Evolutionary conservation across 768 basidiomycete species (phyloP).

Genomic region (Crepidotus variabilis): DNA sequence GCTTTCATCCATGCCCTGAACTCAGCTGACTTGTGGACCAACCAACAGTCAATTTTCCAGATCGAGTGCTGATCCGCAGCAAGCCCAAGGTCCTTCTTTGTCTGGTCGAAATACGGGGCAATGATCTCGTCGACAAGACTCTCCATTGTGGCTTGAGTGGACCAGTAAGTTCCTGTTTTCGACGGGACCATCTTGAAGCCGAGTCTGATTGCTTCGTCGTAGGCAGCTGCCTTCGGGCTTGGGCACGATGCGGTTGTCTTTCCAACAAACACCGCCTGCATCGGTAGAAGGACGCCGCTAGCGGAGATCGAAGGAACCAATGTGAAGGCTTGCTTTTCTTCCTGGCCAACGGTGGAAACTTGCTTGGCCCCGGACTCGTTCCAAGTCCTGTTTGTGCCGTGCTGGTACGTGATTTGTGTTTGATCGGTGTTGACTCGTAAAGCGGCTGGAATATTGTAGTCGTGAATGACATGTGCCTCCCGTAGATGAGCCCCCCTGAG

Average conservation of each 20-base stretch:
- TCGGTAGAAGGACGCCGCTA: constrained; percentile 27
- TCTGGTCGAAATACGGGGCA: constrained; percentile 23
- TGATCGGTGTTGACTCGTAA: constrained; percentile 34
- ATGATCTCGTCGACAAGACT: constrained; percentile 25
- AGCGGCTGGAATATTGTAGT: constrained; percentile 20
- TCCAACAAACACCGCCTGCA: constrained; percentile 35
- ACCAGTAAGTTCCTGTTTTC: constrained; percentile 20
- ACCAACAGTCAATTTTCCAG: constrained; percentile 31
- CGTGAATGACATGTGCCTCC: constrained; percentile 19
- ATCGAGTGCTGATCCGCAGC: constrained; percentile 18
- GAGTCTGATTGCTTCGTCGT: constrained; percentile 16
- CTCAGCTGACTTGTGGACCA: constrained; percentile 30
- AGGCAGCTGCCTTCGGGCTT: neutral
- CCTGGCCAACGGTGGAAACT: constrained; percentile 26
- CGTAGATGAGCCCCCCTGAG: constrained; percentile 15
- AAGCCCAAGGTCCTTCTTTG: constrained; percentile 13
- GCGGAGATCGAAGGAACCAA: constrained; percentile 27
- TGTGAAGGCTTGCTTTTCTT: constrained; percentile 41
- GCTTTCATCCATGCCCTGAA: constrained; percentile 31
- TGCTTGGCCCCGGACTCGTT: constrained; percentile 27
- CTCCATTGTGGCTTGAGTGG: constrained; percentile 16
- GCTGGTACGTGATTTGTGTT: constrained; percentile 24
- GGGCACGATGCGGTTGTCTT: constrained; percentile 22
- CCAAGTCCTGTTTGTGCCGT: constrained; percentile 25
- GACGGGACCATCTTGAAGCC: constrained; percentile 24